Evolutionary conservation across 2,329 filamentous ascomycete genomes (phyloP).

Genomic region (Geosmithia morbida): DNA sequence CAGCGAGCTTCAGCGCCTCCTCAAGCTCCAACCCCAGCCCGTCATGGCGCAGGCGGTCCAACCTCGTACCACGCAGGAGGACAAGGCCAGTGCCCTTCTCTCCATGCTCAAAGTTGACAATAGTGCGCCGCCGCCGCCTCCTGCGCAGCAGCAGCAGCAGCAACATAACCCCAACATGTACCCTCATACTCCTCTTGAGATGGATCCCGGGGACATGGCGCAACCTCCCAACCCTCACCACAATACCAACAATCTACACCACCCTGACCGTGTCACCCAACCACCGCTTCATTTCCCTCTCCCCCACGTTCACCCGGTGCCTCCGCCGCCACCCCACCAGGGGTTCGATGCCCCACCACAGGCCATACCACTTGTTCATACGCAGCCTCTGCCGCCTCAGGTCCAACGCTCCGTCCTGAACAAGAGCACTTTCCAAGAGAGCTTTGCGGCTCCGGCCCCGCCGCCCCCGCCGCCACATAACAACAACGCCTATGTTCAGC

Average conservation of each 20-base stretch:
- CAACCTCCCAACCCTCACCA: constrained; percentile 45
- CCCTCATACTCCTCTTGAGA: constrained; percentile 40
- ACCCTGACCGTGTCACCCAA: constrained; percentile 18
- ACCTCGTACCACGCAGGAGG: constrained; percentile 20
- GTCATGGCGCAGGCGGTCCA: constrained; percentile 21
- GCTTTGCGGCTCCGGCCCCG: constrained; percentile 1
- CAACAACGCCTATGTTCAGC: constrained; percentile 1
- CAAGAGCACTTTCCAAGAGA: constrained; percentile 15
- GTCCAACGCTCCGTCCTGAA: constrained; percentile 38
- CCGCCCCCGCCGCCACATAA: not conserved
- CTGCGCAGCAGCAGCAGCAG: constrained; percentile 3
- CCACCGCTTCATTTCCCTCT: constrained; percentile 17
- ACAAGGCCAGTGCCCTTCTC: constrained; percentile 36
- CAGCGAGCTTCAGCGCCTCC: constrained; percentile 35
- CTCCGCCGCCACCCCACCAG: constrained; percentile 1
- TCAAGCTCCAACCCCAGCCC: constrained; percentile 42
- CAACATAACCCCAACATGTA: constrained; percentile 10
- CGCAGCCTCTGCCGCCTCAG: constrained; percentile 39
- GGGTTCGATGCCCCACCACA: constrained; percentile 5
- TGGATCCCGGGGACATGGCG: constrained; percentile 29
- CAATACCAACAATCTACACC: constrained; percentile 30
- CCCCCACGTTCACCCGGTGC: constrained; percentile 5
- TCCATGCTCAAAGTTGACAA: constrained; percentile 32
- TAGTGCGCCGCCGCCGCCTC: constrained; percentile 1
- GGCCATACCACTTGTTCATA: constrained; percentile 15